These are phyloP conservation scores for Ustilago hordei DNA, from an alignment of 1,284 basidiomycete genomes.

Conservation along the genomic window DNA sequence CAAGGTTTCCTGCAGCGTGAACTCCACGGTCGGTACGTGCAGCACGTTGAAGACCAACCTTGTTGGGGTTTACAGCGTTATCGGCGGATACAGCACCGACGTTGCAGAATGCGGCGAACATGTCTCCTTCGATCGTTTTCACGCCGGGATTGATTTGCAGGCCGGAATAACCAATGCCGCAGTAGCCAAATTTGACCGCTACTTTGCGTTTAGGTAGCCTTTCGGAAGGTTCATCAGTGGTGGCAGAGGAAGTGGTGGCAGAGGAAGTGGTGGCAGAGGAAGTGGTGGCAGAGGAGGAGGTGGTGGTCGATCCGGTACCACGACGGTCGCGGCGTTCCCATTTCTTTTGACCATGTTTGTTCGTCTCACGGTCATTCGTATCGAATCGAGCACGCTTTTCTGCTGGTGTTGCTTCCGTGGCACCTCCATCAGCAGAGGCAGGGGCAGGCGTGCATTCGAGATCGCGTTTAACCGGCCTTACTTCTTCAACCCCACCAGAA, in stretches of 20 bases:
- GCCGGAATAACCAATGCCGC: constrained; percentile 80
- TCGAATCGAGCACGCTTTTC: too few relatives aligned
- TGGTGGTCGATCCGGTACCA: constrained; percentile 20
- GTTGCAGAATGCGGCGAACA: constrained; percentile 88
- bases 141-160: constrained; percentile 84
- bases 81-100: constrained; percentile 91
- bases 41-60: constrained; percentile 87
- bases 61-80: constrained; percentile 90
- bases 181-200: constrained; percentile 74
- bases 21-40: constrained; percentile 98
- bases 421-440: background rate
- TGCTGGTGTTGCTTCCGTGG: background rate
- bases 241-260: background rate
- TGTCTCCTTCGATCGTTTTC: constrained; percentile 88
- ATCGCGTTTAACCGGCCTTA: constrained; percentile 18
- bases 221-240: constrained; percentile 9
- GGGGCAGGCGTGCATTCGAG: constrained; percentile 8
- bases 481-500: constrained; percentile 3
- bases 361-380: background rate
- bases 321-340: constrained; percentile 45
- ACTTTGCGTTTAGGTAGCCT: constrained; percentile 74
- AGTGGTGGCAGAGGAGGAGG: too few relatives aligned
- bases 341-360: constrained; percentile 15
- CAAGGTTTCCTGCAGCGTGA: constrained; percentile 93
- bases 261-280: constrained; percentile 3